A percentile compares a stretch with the other conserved stretches of the same genome.
Conservation (phyloP, 2,329 filamentous ascomycete genomes). For the Aureobasidium subglaciale region DNA sequence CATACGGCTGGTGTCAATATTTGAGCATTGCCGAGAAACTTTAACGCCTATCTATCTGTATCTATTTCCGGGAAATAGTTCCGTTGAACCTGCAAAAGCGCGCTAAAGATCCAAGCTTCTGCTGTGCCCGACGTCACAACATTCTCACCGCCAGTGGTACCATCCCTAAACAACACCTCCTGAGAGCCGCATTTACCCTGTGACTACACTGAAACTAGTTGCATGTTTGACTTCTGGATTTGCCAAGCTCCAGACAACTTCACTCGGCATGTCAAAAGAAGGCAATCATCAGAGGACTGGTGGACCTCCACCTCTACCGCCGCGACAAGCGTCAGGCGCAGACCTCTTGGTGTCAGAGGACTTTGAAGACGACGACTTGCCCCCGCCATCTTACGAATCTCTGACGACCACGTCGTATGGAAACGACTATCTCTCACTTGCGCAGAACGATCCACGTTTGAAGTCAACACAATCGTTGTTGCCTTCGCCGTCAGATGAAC, state of each 20-base stretch:
- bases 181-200: constrained; percentile 1
- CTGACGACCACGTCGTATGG: neutral
- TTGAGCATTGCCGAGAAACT: constrained; percentile 4
- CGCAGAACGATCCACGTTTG: constrained; percentile 34
- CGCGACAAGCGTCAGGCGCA: neutral
- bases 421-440: neutral
- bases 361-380: constrained; percentile 18
- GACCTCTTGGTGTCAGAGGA: neutral
- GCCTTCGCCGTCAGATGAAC: constrained; percentile 28
- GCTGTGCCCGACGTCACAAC: constrained; percentile 7
- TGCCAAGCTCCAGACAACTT: neutral
- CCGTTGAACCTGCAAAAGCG: constrained; percentile 4
- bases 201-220: neutral
- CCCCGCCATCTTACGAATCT: constrained; percentile 16
- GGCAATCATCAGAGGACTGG: neutral
- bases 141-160: constrained; percentile 1
- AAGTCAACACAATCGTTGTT: constrained; percentile 41
- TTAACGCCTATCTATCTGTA: constrained; percentile 10
- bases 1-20: constrained; percentile 9
- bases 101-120: constrained; percentile 4
- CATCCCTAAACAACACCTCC: constrained; percentile 7
- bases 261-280: constrained; percentile 4
- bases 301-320: constrained; percentile 13
- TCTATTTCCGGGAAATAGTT: constrained; percentile 9
- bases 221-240: neutral